A percentile compares a stretch with the other conserved stretches of the same genome.
phyloP scores from a whole-genome alignment of 2,329 filamentous ascomycete species.

The Fusarium circinatum region DNA sequence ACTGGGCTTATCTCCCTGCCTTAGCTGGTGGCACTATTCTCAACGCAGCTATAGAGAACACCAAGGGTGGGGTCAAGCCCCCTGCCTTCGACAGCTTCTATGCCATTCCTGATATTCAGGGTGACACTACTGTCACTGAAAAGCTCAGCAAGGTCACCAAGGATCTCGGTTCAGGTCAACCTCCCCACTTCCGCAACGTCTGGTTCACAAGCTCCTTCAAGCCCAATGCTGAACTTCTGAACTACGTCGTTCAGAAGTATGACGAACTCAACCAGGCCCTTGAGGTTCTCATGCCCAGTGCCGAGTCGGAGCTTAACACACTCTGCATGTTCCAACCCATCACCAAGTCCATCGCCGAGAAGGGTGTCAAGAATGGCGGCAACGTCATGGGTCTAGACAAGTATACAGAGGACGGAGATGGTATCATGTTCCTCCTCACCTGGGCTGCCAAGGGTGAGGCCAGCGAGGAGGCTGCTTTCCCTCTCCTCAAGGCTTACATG shows the following conservation, averaged over 20 bases:
- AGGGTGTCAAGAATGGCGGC: conserved; percentile 46
- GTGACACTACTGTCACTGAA: conserved; percentile 45
- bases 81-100: conserved; percentile 47
- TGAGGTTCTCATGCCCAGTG: conserved; percentile 39
- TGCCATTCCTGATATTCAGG: conserved; percentile 29
- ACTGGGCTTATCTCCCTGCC: conserved; percentile 48
- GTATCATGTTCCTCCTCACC: conserved; percentile 48
- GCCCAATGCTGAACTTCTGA: conserved; percentile 50
- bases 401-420: conserved; percentile 42
- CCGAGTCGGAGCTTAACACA: conserved; percentile 42
- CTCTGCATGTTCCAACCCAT: conserved; percentile 50
- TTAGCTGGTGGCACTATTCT: conserved; percentile 45
- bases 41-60: conserved; percentile 48
- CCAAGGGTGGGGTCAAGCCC: conserved; percentile 40
- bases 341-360: conserved; percentile 45
- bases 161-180: conserved; percentile 46
- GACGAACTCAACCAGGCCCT: conserved; percentile 43
- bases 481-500: conserved; percentile 49
- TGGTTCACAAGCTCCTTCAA: conserved; percentile 52
- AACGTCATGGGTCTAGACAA: conserved; percentile 50
- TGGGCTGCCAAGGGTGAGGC: conserved; percentile 49
- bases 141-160: conserved; percentile 45
- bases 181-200: conserved; percentile 45
- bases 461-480: conserved; percentile 48
- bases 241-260: conserved; percentile 48